These are phyloP conservation scores for Corynascus novoguineensis DNA, from an alignment of 495 filamentous ascomycete genomes.

Conservation along the genomic window DNA sequence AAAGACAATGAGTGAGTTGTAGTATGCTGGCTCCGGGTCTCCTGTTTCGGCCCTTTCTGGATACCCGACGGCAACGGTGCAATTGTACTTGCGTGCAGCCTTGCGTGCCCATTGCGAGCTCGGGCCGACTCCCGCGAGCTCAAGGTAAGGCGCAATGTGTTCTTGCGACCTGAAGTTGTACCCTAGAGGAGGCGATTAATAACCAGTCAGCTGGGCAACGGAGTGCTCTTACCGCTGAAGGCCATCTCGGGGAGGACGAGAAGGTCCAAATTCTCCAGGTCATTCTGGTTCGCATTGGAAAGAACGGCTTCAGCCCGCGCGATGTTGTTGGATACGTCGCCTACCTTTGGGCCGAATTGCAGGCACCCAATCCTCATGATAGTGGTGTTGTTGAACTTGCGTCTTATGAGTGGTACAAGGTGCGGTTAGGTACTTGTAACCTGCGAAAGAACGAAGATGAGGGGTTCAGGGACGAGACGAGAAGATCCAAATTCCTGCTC, in stretches of 20 bases:
- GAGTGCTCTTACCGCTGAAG: slow-evolving; percentile 60
- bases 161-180: slow-evolving; percentile 84
- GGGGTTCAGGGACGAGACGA: too few relatives aligned
- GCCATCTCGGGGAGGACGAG: slow-evolving; percentile 85
- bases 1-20: slow-evolving; percentile 84
- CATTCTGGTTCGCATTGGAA: slow-evolving; percentile 44
- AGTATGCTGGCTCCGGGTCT: slow-evolving; percentile 49
- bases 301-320: slow-evolving; percentile 67
- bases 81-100: slow-evolving; percentile 64
- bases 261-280: slow-evolving; percentile 59
- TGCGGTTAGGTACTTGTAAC: too few relatives aligned
- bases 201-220: neutral
- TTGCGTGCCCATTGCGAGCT: slow-evolving; percentile 74
- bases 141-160: slow-evolving; percentile 75
- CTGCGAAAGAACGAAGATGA: too few relatives aligned
- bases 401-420: too few relatives aligned
- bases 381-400: neutral
- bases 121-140: slow-evolving; percentile 66
- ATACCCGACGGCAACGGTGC: slow-evolving; percentile 84
- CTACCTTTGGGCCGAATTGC: slow-evolving; percentile 71
- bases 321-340: slow-evolving; percentile 71
- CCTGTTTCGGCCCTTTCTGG: slow-evolving; percentile 58
- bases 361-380: slow-evolving; percentile 75
- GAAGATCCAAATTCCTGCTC: too few relatives aligned
- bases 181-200: slow-evolving; percentile 43